Base-by-base conservation (phyloP, 1,139 yeast species). In the Groenewaldozyma sp. region DNA sequence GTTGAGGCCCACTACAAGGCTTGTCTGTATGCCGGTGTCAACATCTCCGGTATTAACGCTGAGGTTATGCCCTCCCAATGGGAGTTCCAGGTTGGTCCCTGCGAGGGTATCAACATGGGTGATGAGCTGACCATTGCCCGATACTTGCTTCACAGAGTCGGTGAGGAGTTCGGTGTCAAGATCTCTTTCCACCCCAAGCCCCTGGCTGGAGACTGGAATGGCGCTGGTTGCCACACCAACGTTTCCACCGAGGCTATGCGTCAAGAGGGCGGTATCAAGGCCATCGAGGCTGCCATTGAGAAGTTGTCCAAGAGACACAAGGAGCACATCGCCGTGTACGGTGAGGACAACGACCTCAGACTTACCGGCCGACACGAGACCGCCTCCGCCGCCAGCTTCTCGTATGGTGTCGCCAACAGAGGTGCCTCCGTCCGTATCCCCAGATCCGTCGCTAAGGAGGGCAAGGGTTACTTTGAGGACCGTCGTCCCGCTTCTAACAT, bases 21-120 rank as follows among this genome's bases (percentile, higher is more conserved):
- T 49, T 87, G 96, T 73, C 74, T 91, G 50, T 82, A 83, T 64
- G 78, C 97, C 49, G 97, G 96, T 60, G 66, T 91, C 54, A 71
- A 74, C 62, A 79, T 88, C 54, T 82, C 95, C 43, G 98, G 98
- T 72, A 88, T 91, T 65, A 91, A 91, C 66, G 98, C 98, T 55
- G 98, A 91, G 74, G 98, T 91, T 52, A 91, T 91, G 97, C 98
- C 98, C 44, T 86, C 97, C 45, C 98, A 91, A 76, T 91, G 98
- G 98, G 98, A 91, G 73, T 91, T 83, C 83, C 98, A 91, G 74
- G 97, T 91, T 55, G 98, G 98, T 60, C 98, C 98, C 50, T 86
- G 96, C 70, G 76, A 68, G 50, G 98, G 98, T 60, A 88, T 91
- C 64, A 65, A 70, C 55, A 88, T 91, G 96, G 98, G 96, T 65